Evolutionary conservation across 331 rosid species (phyloP), one percentile per base, ranked within the genome.

Genomic region (Stylosanthes scabra): DNA sequence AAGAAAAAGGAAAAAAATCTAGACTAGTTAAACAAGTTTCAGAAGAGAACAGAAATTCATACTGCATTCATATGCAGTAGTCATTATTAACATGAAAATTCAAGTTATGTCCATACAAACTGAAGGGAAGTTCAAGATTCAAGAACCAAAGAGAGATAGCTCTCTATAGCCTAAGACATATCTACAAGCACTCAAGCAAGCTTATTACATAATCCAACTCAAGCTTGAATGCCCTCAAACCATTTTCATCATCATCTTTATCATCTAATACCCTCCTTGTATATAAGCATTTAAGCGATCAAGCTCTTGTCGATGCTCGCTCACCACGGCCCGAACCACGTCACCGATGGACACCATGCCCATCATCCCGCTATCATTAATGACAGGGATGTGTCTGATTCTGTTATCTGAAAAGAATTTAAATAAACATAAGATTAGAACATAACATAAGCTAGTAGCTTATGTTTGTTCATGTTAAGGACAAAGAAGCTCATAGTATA

Each of bases 301-400:
- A 2, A 95, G 93, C 90, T 95, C 99, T 83, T 88, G 92, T 6
- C 99, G 89, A 69, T 95, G 97, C 91, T 95, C 97, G 0, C 89
- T 83, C 75, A 95, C 99, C 34, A 95, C 97, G 14, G 99, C 99
- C 51, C 99, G 96, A 76, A 95, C 99, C 49, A 95, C 99, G 7
- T 95, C 99, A 34, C 99, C 99, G 25, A 95, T 95, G 27, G 99
- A 95, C 83, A 95, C 96, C 99, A 92, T 95, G 73, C 97, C 99
- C 1, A 86, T 16, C 99, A 95, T 95, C 59, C 79, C 97, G 6
- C 39, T 34, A 46, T 67, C 80, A 14, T 79, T 81, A 49, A 95
- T 80, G 45, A 95, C 97, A 0, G 99, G 99, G 65, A 95, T 95
- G 97, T 95, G 97, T 82, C 99, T 92, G 86, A 92, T 95, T 75